Percentiles rank a stretch among this genome's conserved stretches.
phyloP scores from a whole-genome alignment of 2,329 filamentous ascomycete species.

The Colletotrichum horii region DNA sequence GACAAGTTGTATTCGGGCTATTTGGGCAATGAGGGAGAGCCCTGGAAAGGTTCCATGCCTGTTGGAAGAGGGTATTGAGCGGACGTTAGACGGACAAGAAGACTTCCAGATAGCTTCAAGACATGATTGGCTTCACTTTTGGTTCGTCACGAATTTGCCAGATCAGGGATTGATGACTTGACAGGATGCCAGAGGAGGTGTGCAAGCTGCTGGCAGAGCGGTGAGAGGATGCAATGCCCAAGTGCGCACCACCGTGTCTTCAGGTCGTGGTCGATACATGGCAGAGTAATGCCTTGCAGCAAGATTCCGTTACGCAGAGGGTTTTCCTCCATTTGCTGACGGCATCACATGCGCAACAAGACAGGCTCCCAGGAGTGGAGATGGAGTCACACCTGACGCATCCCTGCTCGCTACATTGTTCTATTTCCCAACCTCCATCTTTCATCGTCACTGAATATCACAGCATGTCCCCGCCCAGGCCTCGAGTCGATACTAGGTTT shows the following conservation, averaged over 20 bases:
- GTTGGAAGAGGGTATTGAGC: neutral
- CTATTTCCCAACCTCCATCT: neutral
- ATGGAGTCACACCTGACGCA: neutral
- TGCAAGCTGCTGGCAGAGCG: neutral
- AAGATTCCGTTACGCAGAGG: neutral
- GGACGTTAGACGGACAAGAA: neutral
- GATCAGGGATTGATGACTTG: neutral
- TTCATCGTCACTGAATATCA: neutral
- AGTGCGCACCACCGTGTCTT: neutral
- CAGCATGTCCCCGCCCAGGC: neutral
- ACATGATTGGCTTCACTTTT: neutral
- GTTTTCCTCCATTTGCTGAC: neutral
- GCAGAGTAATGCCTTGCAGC: neutral
- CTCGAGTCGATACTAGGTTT: fast-evolving
- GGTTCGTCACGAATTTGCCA: neutral
- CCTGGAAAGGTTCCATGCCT: neutral
- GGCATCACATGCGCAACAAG: neutral
- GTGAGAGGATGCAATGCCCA: neutral
- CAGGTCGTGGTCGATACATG: neutral
- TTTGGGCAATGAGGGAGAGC: neutral
- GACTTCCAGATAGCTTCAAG: neutral
- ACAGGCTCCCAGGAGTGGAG: too few relatives aligned
- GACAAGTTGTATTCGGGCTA: neutral
- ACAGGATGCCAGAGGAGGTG: neutral
- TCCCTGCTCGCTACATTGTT: neutral